Percentiles rank a stretch among this genome's conserved stretches.
These are phyloP conservation scores for Rhynchospora tenuis DNA, from an alignment of 176 grass and related monocot species.

Conservation along the genomic window DNA sequence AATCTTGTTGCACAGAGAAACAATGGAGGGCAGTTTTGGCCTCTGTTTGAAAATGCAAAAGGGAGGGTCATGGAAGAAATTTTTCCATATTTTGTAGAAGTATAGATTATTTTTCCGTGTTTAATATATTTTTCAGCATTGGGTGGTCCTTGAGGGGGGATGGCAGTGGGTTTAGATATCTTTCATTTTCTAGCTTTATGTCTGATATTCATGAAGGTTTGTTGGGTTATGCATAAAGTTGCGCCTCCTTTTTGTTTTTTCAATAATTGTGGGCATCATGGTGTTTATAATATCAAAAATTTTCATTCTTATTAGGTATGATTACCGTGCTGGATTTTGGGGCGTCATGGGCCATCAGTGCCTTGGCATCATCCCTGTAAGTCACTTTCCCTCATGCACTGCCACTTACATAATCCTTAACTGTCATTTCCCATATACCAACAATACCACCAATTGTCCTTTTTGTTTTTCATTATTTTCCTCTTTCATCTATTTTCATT, in stretches of 20 bases:
- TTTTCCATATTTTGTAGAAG: not conserved
- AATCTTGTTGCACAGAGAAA: not conserved
- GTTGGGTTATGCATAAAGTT: not conserved
- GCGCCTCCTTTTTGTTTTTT: not conserved
- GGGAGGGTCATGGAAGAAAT: not conserved
- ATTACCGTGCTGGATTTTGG: constrained; percentile 94
- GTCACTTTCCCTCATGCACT: constrained; percentile 1
- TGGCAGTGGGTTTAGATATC: not conserved
- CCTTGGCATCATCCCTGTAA: constrained; percentile 96
- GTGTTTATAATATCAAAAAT: not conserved
- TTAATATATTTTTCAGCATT: not conserved
- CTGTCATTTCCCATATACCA: constrained; percentile 17
- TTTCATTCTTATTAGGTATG: constrained; percentile 54
- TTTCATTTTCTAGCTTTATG: constrained; percentile 10
- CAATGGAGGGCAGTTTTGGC: not conserved
- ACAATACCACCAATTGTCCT: not conserved
- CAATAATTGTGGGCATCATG: not conserved
- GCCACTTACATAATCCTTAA: not conserved
- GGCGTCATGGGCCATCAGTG: constrained; percentile 89
- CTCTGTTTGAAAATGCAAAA: not conserved
- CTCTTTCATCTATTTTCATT: not conserved
- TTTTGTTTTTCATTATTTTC: not conserved
- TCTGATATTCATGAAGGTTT: not conserved
- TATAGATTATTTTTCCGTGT: not conserved
- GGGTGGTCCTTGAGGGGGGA: not conserved